phyloP scores from a whole-genome alignment of 495 filamentous ascomycete genomes.

The Hyaloscypha variabilis region DNA sequence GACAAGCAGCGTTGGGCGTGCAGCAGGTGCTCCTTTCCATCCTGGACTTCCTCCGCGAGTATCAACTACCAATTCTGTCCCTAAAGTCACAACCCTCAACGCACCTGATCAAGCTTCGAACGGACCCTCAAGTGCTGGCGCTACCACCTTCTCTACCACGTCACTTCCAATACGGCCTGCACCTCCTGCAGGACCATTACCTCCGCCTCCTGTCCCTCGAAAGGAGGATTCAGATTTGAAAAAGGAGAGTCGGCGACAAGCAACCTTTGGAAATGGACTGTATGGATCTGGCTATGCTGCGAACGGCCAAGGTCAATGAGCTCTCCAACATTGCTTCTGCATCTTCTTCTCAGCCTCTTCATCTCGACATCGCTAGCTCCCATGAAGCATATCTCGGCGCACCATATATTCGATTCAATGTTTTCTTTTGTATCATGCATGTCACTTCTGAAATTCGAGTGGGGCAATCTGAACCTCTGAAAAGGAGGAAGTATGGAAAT shows the following conservation, averaged over 20 bases:
- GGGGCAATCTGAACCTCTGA: slow-evolving; percentile 11
- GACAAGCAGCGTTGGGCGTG: slow-evolving; percentile 39
- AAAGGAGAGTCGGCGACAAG: slow-evolving; percentile 40
- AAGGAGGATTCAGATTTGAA: slow-evolving; percentile 45
- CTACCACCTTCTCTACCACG: slow-evolving; percentile 37
- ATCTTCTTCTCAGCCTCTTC: slow-evolving; percentile 9
- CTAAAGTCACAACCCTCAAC: slow-evolving; percentile 33
- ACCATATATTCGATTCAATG: not conserved
- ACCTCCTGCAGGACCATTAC: slow-evolving; percentile 43
- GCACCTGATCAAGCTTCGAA: slow-evolving; percentile 23
- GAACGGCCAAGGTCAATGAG: slow-evolving; percentile 8
- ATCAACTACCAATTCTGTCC: slow-evolving; percentile 46
- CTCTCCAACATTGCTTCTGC: not conserved
- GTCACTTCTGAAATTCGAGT: slow-evolving; percentile 7
- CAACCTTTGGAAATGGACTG: slow-evolving; percentile 39
- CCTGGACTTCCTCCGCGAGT: slow-evolving; percentile 53
- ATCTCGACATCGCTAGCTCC: slow-evolving; percentile 2
- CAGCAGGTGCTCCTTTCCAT: slow-evolving; percentile 46
- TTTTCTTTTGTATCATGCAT: slow-evolving; percentile 15
- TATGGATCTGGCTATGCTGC: slow-evolving; percentile 29
- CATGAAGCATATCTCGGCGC: slow-evolving; percentile 28
- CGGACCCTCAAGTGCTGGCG: slow-evolving; percentile 32
- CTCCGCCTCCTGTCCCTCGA: slow-evolving; percentile 45
- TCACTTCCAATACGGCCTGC: slow-evolving; percentile 51
- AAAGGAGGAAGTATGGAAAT: slow-evolving; percentile 8